phyloP scores from a whole-genome alignment of 2,329 filamentous ascomycete species.

The Alternaria solani region DNA sequence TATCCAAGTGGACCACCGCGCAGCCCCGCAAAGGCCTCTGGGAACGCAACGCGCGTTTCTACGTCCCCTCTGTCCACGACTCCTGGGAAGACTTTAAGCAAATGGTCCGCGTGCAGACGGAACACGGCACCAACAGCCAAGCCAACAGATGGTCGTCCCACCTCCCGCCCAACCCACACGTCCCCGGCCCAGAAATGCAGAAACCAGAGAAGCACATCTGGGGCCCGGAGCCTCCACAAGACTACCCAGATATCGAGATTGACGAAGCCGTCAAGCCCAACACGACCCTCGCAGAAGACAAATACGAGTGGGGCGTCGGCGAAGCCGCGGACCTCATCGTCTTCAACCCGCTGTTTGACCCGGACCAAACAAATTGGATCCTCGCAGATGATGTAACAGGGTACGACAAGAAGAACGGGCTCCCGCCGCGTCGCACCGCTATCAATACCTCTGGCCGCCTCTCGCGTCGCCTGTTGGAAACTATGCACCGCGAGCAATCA shows the following conservation, averaged over 20 bases:
- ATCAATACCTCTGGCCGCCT: slow-evolving; percentile 77
- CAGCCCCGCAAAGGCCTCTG: slow-evolving; percentile 77
- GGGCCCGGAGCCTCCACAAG: slow-evolving; percentile 55
- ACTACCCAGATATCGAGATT: slow-evolving; percentile 61
- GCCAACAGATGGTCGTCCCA: slow-evolving; percentile 55
- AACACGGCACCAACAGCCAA: slow-evolving; percentile 59
- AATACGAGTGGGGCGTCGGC: slow-evolving; percentile 70
- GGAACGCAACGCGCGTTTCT: slow-evolving; percentile 80
- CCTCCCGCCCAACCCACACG: slow-evolving; percentile 53
- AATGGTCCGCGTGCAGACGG: slow-evolving; percentile 69
- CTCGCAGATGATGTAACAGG: slow-evolving; percentile 75
- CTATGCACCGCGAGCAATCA: slow-evolving; percentile 80
- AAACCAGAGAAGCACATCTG: slow-evolving; percentile 58
- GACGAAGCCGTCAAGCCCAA: slow-evolving; percentile 64
- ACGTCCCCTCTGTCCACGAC: slow-evolving; percentile 74
- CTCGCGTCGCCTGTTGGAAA: slow-evolving; percentile 69
- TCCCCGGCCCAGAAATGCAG: slow-evolving; percentile 50
- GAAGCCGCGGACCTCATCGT: slow-evolving; percentile 80
- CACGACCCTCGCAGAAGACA: slow-evolving; percentile 62
- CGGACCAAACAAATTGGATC: slow-evolving; percentile 75
- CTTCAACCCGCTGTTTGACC: slow-evolving; percentile 79
- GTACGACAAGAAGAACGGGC: slow-evolving; percentile 63
- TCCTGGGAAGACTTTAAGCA: slow-evolving; percentile 75
- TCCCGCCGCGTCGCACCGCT: slow-evolving; percentile 72
- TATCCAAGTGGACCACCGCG: slow-evolving; percentile 70